A percentile compares a stretch with the other conserved stretches of the same genome.
Evolutionary conservation across 176 grass and related monocot genomes (phyloP).

Genomic region (Poa pratensis): DNA sequence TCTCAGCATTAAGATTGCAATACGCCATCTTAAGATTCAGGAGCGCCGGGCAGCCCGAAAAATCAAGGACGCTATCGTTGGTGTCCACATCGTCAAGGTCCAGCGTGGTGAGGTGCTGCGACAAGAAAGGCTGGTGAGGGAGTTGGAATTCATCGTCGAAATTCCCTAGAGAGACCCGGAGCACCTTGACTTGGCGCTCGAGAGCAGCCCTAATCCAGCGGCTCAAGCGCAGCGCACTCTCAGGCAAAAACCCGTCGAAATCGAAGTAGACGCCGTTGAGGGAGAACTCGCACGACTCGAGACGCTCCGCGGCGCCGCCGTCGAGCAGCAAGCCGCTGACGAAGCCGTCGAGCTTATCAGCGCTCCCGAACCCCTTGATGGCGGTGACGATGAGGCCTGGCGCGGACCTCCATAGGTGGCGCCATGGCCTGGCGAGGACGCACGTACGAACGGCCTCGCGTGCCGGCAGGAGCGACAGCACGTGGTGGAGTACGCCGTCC

Average conservation of each 20-base stretch:
- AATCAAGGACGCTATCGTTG: neutral
- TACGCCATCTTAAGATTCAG: neutral
- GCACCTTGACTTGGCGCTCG: neutral
- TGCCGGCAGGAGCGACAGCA: slow-evolving; percentile 4
- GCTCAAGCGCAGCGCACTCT: neutral
- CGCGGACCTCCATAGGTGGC: slow-evolving; percentile 1
- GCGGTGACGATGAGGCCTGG: neutral
- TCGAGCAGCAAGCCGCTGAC: neutral
- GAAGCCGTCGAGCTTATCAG: neutral
- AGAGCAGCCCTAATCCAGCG: neutral
- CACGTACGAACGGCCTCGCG: neutral
- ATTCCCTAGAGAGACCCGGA: neutral
- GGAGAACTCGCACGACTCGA: neutral
- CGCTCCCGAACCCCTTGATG: neutral
- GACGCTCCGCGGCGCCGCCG: neutral
- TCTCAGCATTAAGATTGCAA: neutral
- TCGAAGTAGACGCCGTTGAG: neutral
- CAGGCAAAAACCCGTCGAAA: neutral
- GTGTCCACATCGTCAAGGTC: neutral
- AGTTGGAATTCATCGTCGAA: neutral
- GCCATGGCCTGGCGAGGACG: slow-evolving; percentile 6
- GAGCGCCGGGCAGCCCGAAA: neutral
- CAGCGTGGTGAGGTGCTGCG: neutral
- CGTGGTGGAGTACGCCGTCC: slow-evolving; percentile 5
- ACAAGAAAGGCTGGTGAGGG: neutral